Evolutionary conservation across 2,329 filamentous ascomycete species (phyloP).

Genomic region (Coniochaeta ligniaria): DNA sequence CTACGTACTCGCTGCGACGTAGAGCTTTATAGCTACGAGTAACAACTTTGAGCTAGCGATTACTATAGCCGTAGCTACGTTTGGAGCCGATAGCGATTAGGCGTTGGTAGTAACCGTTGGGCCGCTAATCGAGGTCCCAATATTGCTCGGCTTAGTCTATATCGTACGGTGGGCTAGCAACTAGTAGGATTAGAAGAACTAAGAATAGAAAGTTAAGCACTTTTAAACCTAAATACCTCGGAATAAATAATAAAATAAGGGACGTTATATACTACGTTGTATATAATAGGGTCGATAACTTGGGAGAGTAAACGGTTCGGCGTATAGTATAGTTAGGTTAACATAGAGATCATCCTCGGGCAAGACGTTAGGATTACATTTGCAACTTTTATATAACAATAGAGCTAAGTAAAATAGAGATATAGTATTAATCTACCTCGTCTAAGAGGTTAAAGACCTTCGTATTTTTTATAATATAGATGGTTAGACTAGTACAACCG

Average conservation of each 20-base stretch:
- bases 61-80: constrained; percentile 76
- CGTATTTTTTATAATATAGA: constrained; percentile 21
- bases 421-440: constrained; percentile 9
- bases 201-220: constrained; percentile 1
- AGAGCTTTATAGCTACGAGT: constrained; percentile 83
- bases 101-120: constrained; percentile 78
- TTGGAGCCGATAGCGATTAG: constrained; percentile 70
- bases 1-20: constrained; percentile 64
- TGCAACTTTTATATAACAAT: too few relatives aligned
- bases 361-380: too few relatives aligned
- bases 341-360: too few relatives aligned
- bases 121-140: constrained; percentile 80
- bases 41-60: constrained; percentile 94
- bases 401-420: too few relatives aligned
- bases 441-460: constrained; percentile 22
- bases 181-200: constrained; percentile 46
- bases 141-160: constrained; percentile 72
- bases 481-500: constrained; percentile 12
- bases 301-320: too few relatives aligned
- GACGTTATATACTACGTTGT: too few relatives aligned
- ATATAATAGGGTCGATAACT: too few relatives aligned
- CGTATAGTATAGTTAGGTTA: too few relatives aligned
- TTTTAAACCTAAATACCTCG: too few relatives aligned
- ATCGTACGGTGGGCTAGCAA: constrained; percentile 52
- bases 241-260: too few relatives aligned